Percentiles rank a stretch among this genome's conserved stretches.
phyloP scores from a whole-genome alignment of 2,329 filamentous ascomycete species.

The Colletotrichum trifolii region DNA sequence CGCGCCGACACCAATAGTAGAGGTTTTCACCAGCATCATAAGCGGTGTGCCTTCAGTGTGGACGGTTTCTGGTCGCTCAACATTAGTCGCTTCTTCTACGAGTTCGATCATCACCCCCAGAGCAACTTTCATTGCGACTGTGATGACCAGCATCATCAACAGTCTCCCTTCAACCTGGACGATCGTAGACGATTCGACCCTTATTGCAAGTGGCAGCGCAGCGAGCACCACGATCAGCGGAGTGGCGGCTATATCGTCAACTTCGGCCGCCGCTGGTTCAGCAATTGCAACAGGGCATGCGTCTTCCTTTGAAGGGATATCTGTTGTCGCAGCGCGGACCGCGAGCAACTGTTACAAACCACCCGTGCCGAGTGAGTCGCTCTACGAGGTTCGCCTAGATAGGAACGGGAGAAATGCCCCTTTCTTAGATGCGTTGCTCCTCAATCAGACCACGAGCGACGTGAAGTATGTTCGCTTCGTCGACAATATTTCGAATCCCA shows the following conservation, averaged over 20 bases:
- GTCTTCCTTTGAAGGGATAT: constrained; percentile 31
- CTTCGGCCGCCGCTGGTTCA: neutral
- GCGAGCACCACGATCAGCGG: neutral
- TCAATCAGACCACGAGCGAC: constrained; percentile 45
- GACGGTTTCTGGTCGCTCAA: neutral
- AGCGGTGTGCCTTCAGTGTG: neutral
- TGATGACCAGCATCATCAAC: constrained; percentile 9
- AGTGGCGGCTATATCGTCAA: neutral
- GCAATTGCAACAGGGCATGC: neutral
- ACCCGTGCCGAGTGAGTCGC: constrained; percentile 16
- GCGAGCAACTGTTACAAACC: constrained; percentile 29
- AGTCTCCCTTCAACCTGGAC: constrained; percentile 8
- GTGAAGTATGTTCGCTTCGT: constrained; percentile 48
- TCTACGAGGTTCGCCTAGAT: constrained; percentile 44
- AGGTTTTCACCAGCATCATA: neutral
- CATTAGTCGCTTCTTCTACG: neutral
- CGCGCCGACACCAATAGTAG: neutral
- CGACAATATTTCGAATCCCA: constrained; percentile 42
- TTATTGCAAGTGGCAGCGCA: neutral
- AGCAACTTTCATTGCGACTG: neutral
- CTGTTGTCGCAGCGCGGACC: constrained; percentile 10
- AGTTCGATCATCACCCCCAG: neutral
- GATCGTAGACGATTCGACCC: neutral
- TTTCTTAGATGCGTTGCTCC: constrained; percentile 51
- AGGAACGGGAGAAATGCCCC: constrained; percentile 45